These are phyloP conservation scores for Monilinia fructicola DNA, from an alignment of 2,329 filamentous ascomycete genomes.

Conservation along the genomic window DNA sequence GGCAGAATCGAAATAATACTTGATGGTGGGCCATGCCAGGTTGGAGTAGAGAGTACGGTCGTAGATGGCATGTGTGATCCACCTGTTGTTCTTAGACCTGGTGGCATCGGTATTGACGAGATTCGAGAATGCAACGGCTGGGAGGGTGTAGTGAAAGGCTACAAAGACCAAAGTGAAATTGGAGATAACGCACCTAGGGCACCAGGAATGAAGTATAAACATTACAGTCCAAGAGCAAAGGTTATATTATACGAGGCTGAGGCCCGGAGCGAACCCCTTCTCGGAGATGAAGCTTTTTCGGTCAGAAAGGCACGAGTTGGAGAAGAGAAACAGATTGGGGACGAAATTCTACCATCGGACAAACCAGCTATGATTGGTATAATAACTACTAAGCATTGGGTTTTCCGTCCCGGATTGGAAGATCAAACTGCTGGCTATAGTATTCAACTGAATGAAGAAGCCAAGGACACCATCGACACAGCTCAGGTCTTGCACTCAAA, in stretches of 20 bases:
- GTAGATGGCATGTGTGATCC: conserved; percentile 84
- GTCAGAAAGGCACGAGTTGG: conserved; percentile 24
- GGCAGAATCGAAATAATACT: conserved; percentile 83
- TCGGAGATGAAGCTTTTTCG: conserved; percentile 11
- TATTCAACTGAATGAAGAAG: background rate
- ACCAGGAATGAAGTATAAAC: conserved; percentile 98
- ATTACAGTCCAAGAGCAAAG: conserved; percentile 88
- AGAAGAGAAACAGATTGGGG: conserved; percentile 23
- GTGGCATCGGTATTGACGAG: conserved; percentile 81
- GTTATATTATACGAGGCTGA: conserved; percentile 76
- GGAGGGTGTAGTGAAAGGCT: conserved; percentile 74
- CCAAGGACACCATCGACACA: too few relatives aligned
- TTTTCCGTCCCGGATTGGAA: background rate
- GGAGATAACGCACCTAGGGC: conserved; percentile 71
- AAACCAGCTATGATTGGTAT: conserved; percentile 40
- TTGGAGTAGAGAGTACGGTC: conserved; percentile 95
- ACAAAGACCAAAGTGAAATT: conserved; percentile 71
- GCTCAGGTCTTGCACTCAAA: background rate
- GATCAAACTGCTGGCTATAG: background rate
- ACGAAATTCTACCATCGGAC: conserved; percentile 13
- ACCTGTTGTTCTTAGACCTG: conserved; percentile 80
- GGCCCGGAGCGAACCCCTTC: background rate
- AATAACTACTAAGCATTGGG: conserved; percentile 32
- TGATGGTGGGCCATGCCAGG: conserved; percentile 80
- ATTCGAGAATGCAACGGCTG: conserved; percentile 74